phyloP scores from a whole-genome alignment of 495 filamentous ascomycete species.

The Acidiella bohemica region DNA sequence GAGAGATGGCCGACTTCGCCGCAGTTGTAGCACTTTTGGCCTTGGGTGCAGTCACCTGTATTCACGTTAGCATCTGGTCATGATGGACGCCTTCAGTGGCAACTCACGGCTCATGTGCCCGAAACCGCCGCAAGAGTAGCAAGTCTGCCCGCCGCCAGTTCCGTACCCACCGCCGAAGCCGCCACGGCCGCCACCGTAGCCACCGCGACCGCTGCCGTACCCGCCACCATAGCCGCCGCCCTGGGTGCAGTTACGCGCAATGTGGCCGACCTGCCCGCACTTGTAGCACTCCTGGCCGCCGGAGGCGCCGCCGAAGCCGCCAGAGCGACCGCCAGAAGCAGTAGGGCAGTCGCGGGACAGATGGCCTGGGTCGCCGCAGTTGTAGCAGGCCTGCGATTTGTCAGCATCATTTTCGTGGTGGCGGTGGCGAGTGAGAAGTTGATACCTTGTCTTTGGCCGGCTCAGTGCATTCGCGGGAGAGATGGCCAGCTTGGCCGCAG shows the following conservation, averaged over 20 bases:
- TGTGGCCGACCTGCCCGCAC: conserved; percentile 94
- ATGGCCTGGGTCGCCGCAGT: conserved; percentile 77
- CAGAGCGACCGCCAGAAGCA: conserved; percentile 35
- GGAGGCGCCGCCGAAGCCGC: conserved; percentile 26
- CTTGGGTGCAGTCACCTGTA: conserved; percentile 73
- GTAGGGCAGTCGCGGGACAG: conserved; percentile 84
- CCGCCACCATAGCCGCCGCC: conserved; percentile 26
- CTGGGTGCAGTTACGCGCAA: conserved; percentile 87
- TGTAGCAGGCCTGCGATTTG: conserved; percentile 57
- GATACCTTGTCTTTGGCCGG: conserved; percentile 70
- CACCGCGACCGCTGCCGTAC: conserved; percentile 27
- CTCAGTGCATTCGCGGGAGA: conserved; percentile 87
- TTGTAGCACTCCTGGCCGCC: conserved; percentile 87
- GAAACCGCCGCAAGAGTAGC: conserved; percentile 93
- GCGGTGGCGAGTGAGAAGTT: background rate
- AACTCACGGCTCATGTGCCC: conserved; percentile 74
- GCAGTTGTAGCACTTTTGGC: conserved; percentile 99
- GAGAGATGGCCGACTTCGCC: conserved; percentile 89
- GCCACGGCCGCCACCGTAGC: conserved; percentile 30
- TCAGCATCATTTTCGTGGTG: background rate
- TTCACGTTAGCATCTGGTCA: background rate
- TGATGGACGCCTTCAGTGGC: background rate
- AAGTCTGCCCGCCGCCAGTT: conserved; percentile 54
- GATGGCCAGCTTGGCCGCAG: conserved; percentile 75
- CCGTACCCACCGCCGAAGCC: conserved; percentile 33